These are phyloP conservation scores for Penicillium herquei DNA, from an alignment of 495 filamentous ascomycete genomes.

Conservation along the genomic window DNA sequence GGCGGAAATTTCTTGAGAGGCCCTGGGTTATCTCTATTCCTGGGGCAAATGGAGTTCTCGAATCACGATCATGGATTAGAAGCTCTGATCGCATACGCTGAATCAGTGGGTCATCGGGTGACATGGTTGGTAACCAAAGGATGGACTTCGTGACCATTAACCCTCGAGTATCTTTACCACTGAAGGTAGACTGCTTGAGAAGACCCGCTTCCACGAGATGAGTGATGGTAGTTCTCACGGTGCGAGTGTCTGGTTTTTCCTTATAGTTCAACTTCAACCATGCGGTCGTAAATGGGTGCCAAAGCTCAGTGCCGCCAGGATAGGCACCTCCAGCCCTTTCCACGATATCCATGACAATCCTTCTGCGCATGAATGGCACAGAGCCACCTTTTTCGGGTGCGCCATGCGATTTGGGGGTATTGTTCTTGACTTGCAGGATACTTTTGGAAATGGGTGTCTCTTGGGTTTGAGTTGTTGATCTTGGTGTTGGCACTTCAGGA, in stretches of 20 bases:
- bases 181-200: constrained; percentile 61
- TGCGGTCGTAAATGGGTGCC: constrained; percentile 61
- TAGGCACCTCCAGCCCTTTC: constrained; percentile 69
- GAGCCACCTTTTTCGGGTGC: constrained; percentile 40
- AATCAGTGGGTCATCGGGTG: constrained; percentile 50
- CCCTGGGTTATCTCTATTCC: constrained; percentile 30
- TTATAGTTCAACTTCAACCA: constrained; percentile 55
- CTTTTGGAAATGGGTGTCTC: background rate
- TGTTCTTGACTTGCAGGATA: background rate
- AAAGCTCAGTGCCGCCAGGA: constrained; percentile 69
- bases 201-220: constrained; percentile 57
- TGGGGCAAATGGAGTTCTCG: constrained; percentile 33
- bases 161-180: constrained; percentile 54
- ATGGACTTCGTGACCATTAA: constrained; percentile 56
- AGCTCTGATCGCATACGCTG: constrained; percentile 53
- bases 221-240: constrained; percentile 56
- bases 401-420: constrained; percentile 2
- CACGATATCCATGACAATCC: constrained; percentile 69
- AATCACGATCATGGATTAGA: constrained; percentile 28
- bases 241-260: constrained; percentile 51
- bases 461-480: background rate
- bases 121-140: constrained; percentile 46
- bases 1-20: constrained; percentile 23
- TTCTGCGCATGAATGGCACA: constrained; percentile 48
- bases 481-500: background rate